Percentiles rank a stretch among this genome's conserved stretches.
Evolutionary conservation across 2,329 filamentous ascomycete genomes (phyloP).

Genomic region (Myotisia sp.): DNA sequence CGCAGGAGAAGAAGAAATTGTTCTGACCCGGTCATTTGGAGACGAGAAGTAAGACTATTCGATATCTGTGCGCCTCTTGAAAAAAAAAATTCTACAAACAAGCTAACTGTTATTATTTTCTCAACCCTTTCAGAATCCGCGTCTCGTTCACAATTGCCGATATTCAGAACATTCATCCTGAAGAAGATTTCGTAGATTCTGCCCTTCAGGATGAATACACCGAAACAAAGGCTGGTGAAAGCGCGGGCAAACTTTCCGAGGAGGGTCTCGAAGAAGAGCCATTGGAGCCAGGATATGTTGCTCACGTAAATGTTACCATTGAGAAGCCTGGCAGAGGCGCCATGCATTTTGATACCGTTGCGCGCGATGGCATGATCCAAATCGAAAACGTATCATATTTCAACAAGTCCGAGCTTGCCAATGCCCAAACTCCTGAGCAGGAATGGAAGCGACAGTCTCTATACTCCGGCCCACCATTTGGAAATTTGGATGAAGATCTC

Average conservation of each 20-base stretch:
- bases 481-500: conserved; percentile 88
- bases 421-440: conserved; percentile 59
- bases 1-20: conserved; percentile 73
- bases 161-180: conserved; percentile 52
- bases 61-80: background rate
- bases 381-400: conserved; percentile 89
- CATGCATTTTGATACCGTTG: conserved; percentile 71
- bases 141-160: conserved; percentile 76
- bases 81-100: too few species aligned
- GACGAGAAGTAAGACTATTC: conserved; percentile 60
- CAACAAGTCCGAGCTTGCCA: conserved; percentile 60
- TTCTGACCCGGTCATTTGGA: conserved; percentile 66
- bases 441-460: conserved; percentile 61
- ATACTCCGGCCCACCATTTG: conserved; percentile 85
- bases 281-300: conserved; percentile 53
- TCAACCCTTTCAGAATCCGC: conserved; percentile 44
- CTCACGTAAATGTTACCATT: conserved; percentile 70
- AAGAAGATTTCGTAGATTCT: conserved; percentile 41
- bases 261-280: conserved; percentile 38
- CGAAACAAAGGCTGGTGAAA: conserved; percentile 41
- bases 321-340: conserved; percentile 79
- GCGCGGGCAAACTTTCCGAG: conserved; percentile 45
- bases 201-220: conserved; percentile 44
- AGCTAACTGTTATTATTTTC: conserved; percentile 2
- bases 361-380: conserved; percentile 71